Evolutionary conservation across 2,329 filamentous ascomycete species (phyloP).

Genomic region (Xylariales sp.): DNA sequence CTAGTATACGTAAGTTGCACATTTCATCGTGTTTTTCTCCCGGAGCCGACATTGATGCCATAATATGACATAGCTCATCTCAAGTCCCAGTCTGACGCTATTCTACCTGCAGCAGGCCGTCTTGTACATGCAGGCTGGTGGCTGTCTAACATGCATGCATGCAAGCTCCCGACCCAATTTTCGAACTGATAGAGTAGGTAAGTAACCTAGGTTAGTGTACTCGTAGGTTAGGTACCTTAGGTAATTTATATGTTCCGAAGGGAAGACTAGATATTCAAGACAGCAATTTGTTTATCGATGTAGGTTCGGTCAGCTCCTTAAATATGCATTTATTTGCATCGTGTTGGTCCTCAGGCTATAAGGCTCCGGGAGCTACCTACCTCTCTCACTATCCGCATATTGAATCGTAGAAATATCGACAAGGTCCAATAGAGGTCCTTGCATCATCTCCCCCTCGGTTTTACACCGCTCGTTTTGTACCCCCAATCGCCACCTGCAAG

Average conservation of each 20-base stretch:
- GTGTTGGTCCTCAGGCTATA: not conserved
- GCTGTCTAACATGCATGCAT: slow-evolving; percentile 29
- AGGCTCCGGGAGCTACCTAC: no score
- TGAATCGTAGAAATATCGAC: not conserved
- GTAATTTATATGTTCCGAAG: not conserved
- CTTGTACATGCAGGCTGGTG: slow-evolving; percentile 21
- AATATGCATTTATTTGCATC: not conserved
- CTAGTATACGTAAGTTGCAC: not conserved
- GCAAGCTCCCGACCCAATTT: slow-evolving; percentile 10
- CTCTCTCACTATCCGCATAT: not conserved
- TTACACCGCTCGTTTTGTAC: slow-evolving; percentile 43
- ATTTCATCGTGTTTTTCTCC: not conserved
- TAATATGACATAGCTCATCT: not conserved
- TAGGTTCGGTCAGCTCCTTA: not conserved
- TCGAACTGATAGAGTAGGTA: not conserved
- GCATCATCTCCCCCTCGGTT: slow-evolving; percentile 8
- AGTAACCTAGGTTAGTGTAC: not conserved
- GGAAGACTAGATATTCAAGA: not conserved
- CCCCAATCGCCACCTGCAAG: slow-evolving; percentile 6
- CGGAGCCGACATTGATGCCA: not conserved
- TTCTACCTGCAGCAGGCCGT: slow-evolving; percentile 16
- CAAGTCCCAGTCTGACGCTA: slow-evolving; percentile 11
- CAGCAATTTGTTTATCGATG: not conserved
- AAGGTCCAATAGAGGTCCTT: not conserved
- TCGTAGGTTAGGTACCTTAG: not conserved